Evolutionary conservation across 208 protist genomes (phyloP), one percentile per base, ranked within the genome.

Genomic region (Strigomonas galati): DNA sequence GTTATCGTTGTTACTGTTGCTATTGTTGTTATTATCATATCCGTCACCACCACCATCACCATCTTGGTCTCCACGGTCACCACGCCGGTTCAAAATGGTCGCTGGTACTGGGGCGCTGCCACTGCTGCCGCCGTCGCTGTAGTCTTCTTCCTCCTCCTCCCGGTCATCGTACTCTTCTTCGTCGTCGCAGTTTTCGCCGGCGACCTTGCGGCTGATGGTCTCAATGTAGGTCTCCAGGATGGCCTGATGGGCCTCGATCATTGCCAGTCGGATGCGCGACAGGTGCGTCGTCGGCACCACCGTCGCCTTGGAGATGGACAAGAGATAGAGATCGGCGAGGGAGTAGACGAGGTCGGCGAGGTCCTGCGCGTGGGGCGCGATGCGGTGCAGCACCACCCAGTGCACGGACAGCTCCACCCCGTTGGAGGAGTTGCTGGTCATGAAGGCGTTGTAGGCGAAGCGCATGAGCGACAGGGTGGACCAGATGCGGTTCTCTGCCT

Each of bases 311-410:
- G 70, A 76, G 46, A 96, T 62, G 44, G 82, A 78, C n/a, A 96
- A 76, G 15, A 96, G 67, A 63, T 93, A 89, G 0, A 96, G 67
- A 63, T 96, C 90, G 23, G 92, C 76, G 21, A 82, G 61, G 37
- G 90, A 79, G 72, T 89, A 93, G 30, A 96, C 63, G 57, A 96
- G 76, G 69, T 96, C 90, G 6, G 83, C 87, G 31, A 96, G 60
- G 62, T 96, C 85, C 59, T 79, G 77, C 14, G 87, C 82, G 69
- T 89, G 73, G 1, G 85, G 84, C 19, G 87, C 78, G 59, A 96
- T 96, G 67, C 87, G 90, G 32, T 91, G 84, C 49, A 96, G 76
- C 58, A 93, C 84, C 28, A 96, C 90, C 90, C 90, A 96, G 76
- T 96, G 90, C 40, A 96, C 85, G 28, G 83, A 91, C 26, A 93